phyloP scores from a whole-genome alignment of 140 eudicot species.

The Eryngium alpinum region DNA sequence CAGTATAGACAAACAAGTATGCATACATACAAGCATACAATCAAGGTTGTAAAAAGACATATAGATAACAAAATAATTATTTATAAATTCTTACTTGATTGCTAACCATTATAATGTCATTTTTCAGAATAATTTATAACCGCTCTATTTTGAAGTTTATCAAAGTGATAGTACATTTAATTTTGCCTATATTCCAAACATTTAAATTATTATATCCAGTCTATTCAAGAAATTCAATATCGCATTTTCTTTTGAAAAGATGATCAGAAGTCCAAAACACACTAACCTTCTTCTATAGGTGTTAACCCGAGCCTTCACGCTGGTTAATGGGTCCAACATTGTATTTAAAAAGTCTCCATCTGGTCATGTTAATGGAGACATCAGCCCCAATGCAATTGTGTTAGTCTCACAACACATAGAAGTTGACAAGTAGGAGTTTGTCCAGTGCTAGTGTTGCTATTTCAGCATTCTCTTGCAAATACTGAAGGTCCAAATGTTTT shows the following conservation, averaged over 20 bases:
- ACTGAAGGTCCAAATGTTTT: conserved; percentile 15
- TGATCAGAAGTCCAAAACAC: neutral
- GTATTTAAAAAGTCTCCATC: conserved; percentile 61
- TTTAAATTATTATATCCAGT: conserved; percentile 28
- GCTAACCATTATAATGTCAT: conserved; percentile 90
- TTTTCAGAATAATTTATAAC: conserved; percentile 71
- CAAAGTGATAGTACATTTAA: conserved; percentile 92
- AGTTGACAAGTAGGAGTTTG: conserved; percentile 76
- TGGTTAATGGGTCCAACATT: conserved; percentile 39
- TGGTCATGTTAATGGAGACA: conserved; percentile 69
- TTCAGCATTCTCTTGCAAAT: conserved; percentile 13
- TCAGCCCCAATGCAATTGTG: conserved; percentile 68
- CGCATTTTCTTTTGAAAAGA: conserved; percentile 8
- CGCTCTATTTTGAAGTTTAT: conserved; percentile 92
- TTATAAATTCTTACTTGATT: conserved; percentile 56
- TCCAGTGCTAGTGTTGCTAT: conserved; percentile 80
- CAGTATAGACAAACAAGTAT: neutral
- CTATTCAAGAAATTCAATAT: conserved; percentile 15
- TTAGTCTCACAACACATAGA: conserved; percentile 74
- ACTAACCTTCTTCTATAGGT: conserved; percentile 51
- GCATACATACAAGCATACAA: neutral
- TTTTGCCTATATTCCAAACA: conserved; percentile 65
- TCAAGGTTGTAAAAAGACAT: neutral
- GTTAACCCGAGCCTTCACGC: conserved; percentile 14
- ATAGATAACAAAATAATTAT: neutral